phyloP scores from a whole-genome alignment of 768 basidiomycete genomes.

The Chalciporus chontae region DNA sequence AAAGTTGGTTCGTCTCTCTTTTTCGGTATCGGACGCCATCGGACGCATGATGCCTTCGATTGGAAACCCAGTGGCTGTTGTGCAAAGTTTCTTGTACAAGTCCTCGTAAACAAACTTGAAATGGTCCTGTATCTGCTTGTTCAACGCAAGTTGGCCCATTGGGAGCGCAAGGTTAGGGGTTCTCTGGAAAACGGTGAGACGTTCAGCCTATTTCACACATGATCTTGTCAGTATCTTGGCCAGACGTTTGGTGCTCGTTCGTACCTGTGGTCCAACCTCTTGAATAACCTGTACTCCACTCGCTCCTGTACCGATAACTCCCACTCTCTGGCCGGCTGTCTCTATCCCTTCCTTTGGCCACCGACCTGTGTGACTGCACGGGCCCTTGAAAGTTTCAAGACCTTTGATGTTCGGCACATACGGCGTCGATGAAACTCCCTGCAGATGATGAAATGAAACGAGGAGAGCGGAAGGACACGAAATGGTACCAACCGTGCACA shows the following conservation, averaged over 20 bases:
- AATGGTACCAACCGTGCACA: conserved; percentile 10
- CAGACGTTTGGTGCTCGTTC: background rate
- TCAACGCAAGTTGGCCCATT: conserved; percentile 10
- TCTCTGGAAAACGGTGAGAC: conserved; percentile 14
- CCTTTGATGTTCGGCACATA: conserved; percentile 11
- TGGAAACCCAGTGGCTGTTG: background rate
- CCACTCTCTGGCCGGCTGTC: conserved; percentile 9
- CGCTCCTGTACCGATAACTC: conserved; percentile 16
- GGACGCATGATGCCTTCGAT: conserved; percentile 1
- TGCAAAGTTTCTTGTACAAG: background rate
- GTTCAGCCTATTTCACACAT: conserved; percentile 1
- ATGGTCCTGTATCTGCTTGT: conserved; percentile 9
- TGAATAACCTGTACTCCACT: conserved; percentile 15
- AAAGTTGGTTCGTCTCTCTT: conserved; percentile 6
- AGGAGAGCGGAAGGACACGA: background rate
- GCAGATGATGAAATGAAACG: background rate
- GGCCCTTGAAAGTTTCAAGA: conserved; percentile 7
- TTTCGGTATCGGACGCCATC: conserved; percentile 8
- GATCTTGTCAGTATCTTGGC: background rate
- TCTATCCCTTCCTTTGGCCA: conserved; percentile 17
- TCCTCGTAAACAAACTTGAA: conserved; percentile 12
- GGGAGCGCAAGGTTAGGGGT: conserved; percentile 14
- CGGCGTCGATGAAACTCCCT: conserved; percentile 11
- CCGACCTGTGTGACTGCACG: conserved; percentile 7
- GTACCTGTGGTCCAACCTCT: conserved; percentile 12